Percentiles rank a stretch among this genome's conserved stretches.
phyloP scores from a whole-genome alignment of 768 basidiomycete genomes.

The Trametes coccinea region DNA sequence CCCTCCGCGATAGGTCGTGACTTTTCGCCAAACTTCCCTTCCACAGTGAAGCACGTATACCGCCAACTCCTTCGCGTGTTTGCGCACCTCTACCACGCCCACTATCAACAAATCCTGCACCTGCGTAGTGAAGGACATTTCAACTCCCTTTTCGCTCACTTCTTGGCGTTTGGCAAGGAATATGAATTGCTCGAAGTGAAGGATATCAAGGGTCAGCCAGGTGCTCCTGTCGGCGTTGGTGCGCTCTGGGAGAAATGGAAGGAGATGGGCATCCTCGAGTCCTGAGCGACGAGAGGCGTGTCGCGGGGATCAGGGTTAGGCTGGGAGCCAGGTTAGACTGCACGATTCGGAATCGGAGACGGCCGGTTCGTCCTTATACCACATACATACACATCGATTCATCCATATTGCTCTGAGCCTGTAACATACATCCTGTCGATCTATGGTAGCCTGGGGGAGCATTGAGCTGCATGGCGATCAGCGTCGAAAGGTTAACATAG shows the following conservation, averaged over 20 bases:
- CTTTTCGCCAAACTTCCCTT: constrained; percentile 86
- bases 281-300: constrained; percentile 19
- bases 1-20: constrained; percentile 62
- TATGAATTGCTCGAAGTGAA: constrained; percentile 89
- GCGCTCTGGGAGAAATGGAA: constrained; percentile 88
- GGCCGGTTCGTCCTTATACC: constrained; percentile 27
- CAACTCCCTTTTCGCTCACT: constrained; percentile 97
- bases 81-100: constrained; percentile 95
- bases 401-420: constrained; percentile 7
- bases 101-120: constrained; percentile 89
- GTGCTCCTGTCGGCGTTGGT: constrained; percentile 67
- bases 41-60: constrained; percentile 91
- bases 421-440: constrained; percentile 18
- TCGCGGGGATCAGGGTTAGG: not conserved
- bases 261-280: constrained; percentile 76
- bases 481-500: not conserved
- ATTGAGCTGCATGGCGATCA: not conserved
- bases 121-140: constrained; percentile 93
- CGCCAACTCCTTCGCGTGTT: constrained; percentile 96
- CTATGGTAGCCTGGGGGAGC: not conserved
- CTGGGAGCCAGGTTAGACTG: not conserved
- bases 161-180: constrained; percentile 92
- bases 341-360: constrained; percentile 18
- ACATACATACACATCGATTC: constrained; percentile 14
- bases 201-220: constrained; percentile 75